Conservation (phyloP, 1,139 yeast genomes). For the Geotrichum reessii region DNA sequence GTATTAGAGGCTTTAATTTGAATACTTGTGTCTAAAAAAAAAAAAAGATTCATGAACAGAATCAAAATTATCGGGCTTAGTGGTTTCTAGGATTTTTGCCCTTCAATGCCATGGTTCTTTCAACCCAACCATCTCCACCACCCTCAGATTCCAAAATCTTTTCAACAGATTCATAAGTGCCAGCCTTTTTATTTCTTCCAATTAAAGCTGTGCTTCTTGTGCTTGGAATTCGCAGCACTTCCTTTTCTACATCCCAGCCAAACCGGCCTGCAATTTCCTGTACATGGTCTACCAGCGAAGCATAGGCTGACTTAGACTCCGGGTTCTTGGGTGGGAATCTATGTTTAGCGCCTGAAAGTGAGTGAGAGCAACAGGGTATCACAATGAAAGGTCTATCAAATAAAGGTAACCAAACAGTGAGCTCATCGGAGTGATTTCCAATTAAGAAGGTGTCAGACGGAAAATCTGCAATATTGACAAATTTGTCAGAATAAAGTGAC, state of each 20-base stretch:
- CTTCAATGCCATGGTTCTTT: constrained; percentile 36
- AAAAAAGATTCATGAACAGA: no score
- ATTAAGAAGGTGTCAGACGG: constrained; percentile 70
- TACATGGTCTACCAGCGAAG: constrained; percentile 79
- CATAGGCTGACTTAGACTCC: constrained; percentile 59
- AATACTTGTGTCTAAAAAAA: no score
- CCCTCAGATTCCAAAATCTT: constrained; percentile 65
- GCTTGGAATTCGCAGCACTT: constrained; percentile 88
- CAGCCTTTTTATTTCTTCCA: constrained; percentile 44
- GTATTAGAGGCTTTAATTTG: background rate
- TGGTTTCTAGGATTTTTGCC: constrained; percentile 38
- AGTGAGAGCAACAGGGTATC: constrained; percentile 93
- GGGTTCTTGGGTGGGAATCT: constrained; percentile 50
- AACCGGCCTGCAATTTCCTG: constrained; percentile 57
- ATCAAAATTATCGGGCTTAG: no score
- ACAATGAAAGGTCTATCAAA: constrained; percentile 83
- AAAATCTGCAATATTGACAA: constrained; percentile 62
- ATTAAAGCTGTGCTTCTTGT: constrained; percentile 89
- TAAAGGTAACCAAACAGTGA: constrained; percentile 93
- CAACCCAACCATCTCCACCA: constrained; percentile 89
- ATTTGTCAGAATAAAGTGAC: constrained; percentile 47
- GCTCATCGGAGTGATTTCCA: constrained; percentile 93
- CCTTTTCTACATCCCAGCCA: constrained; percentile 85
- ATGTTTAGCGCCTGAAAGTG: constrained; percentile 66
- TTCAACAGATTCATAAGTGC: constrained; percentile 33